Evolutionary conservation across 1,139 yeast genomes (phyloP), one percentile per base, ranked within the genome.

Genomic region (Meyerozyma athensensis): DNA sequence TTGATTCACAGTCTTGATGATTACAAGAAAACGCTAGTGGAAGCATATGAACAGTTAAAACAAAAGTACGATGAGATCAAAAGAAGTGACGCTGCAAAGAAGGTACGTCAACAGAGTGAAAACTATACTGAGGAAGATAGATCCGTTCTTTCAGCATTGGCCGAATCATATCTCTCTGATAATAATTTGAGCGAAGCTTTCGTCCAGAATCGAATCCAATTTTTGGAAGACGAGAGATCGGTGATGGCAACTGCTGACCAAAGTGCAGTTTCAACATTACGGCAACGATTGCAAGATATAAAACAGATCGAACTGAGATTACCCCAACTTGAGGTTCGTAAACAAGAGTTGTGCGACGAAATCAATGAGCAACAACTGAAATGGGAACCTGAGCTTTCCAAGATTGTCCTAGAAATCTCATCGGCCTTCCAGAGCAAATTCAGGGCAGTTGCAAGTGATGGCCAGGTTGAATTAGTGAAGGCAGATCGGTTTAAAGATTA

Each of bases 371-470:
- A 77, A 7, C 62, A 67, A 26, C 43, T 43, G 1, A 52, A 45
- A 3, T 85, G 95, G 82, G 86, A 80, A 46, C 76, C 79, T 0
- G 71, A 73, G 44, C 59, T 89, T 18, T 63, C 70, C 5, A 50
- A 49, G 3, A 64, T 83, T 33, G 76, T 85, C 1, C 48, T 50
- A 4, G 58, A 64, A 30, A 80, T 86, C 4, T 81, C 92, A 0
- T 47, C 53, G 5, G 78, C 81, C 36, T 92, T 89, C 56, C 66
- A 83, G 17, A 65, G 66, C 23, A 73, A 86, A 37, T 86, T 92
- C 58, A 65, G 70, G 6, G 69, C 77, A 16, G 90, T 90, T 33
- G 96, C 95, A 1, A 84, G 94, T 56, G 86, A 80, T 31, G 98
- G 99, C 9, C 77, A 77, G 48, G 89, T 94, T 2, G 72, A 70